phyloP scores from a whole-genome alignment of 2,329 filamentous ascomycete genomes.

The Diaporthe sp. region DNA sequence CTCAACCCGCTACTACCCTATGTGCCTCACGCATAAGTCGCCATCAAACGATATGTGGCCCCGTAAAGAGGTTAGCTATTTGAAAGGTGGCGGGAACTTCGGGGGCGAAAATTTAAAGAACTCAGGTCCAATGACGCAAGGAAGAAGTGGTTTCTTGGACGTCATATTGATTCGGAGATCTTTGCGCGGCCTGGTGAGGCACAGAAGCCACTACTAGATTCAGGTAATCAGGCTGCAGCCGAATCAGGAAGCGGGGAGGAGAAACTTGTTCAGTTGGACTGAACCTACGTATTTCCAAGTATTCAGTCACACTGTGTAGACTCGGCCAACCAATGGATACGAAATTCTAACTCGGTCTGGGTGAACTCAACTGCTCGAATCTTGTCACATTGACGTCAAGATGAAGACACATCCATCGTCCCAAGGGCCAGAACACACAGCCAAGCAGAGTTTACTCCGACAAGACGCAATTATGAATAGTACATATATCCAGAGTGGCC shows the following conservation, averaged over 20 bases:
- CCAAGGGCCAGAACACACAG: neutral
- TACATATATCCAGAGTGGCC: neutral
- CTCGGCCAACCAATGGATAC: neutral
- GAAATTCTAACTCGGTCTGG: neutral
- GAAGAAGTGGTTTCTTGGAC: neutral
- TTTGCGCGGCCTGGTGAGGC: neutral
- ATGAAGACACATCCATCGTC: neutral
- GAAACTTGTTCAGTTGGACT: neutral
- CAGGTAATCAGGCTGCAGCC: neutral
- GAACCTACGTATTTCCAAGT: neutral
- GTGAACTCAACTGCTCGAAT: neutral
- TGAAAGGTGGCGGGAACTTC: neutral
- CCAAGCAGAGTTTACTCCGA: neutral
- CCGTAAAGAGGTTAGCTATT: neutral
- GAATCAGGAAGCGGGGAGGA: neutral
- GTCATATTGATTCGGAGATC: neutral
- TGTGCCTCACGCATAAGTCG: neutral
- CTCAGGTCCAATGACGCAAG: neutral
- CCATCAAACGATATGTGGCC: neutral
- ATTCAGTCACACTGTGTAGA: neutral
- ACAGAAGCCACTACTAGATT: neutral
- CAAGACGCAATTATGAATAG: neutral
- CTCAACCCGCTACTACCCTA: neutral
- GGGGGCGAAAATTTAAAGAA: neutral
- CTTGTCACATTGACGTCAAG: constrained; percentile 2